These are phyloP conservation scores for Cucumis sativus DNA, from an alignment of 306 rosid genomes.

Conservation along the genomic window DNA sequence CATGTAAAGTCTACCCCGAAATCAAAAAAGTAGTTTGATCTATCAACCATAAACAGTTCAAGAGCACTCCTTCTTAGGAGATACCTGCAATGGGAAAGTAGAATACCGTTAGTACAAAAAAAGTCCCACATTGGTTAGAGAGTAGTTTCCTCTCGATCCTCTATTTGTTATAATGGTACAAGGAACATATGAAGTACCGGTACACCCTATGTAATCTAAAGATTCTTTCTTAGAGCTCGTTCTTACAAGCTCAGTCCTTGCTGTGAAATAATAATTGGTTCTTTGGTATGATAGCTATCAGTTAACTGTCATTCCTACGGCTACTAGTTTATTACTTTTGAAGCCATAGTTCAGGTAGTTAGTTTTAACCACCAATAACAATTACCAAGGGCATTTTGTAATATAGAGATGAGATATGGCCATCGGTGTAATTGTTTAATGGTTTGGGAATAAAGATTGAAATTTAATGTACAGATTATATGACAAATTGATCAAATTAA, in stretches of 20 bases:
- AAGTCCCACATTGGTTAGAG: too few species aligned
- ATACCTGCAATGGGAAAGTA: conserved; percentile 37
- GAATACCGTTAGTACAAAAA: not conserved
- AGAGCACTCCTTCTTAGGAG: conserved; percentile 94
- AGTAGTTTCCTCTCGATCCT: not conserved
- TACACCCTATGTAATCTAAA: not conserved
- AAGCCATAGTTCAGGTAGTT: not conserved
- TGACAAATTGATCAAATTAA: not conserved
- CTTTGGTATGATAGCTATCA: not conserved
- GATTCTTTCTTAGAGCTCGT: not conserved
- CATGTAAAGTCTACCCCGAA: conserved; percentile 50
- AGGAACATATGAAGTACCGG: not conserved
- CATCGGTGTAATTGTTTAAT: not conserved
- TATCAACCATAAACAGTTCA: conserved; percentile 89
- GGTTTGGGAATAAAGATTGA: not conserved
- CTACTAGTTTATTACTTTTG: not conserved
- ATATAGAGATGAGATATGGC: not conserved
- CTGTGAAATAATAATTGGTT: not conserved
- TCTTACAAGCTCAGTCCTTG: not conserved
- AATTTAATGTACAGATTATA: not conserved
- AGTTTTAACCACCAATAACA: not conserved
- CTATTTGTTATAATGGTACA: not conserved
- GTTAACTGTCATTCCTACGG: not conserved
- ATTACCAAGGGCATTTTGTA: not conserved
- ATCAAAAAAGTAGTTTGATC: conserved; percentile 91